Evolutionary conservation across 176 grass and related monocot species (phyloP), one percentile per base, ranked within the genome.

Genomic region (Aegilops longissima): DNA sequence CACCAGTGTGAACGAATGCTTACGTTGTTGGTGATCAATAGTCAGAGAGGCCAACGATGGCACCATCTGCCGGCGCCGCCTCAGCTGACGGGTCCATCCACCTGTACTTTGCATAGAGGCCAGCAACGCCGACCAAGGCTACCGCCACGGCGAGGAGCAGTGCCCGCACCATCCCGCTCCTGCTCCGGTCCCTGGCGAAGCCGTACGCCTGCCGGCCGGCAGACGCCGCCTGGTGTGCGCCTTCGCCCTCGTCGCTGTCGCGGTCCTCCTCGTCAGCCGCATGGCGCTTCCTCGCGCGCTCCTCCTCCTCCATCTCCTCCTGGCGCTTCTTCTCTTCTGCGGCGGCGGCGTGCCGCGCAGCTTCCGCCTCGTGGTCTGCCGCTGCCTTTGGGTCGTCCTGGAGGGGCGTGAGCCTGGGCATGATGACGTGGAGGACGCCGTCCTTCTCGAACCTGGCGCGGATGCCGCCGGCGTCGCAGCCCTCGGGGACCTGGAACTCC

Each of bases 401-500:
- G 9, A 76, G 52, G 20, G 76, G 8, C 34, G 66, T 59, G 30
- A 83, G 58, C 35, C 30, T 87, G 3, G 91, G 84, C 83, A 92
- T 86, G 12, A 8, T 79, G 75, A 92, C 62, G 76, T 59, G 21
- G 51, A 92, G 84, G 35, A 84, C 4, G 68, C 75, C 75, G 40
- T 61, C 29, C 83, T 71, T 83, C 34, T 87, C 49, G 73, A 89
- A 75, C 31, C 70, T 82, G 0, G 84, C 84, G n/a, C 76, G 70
- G 80, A 90, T 45, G 51, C 12, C 31, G 30, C 9, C 21, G 8
- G 66, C 17, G 77, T 87, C 24, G 84, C 76, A 93, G 35, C 9
- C 42, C 5, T 82, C 67, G n/a, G 91, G 78, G 59, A 93, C 76
- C 8, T 74, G 71, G 27, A 90, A 24, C 1, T 66, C 82, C 91